Evolutionary conservation across 2,329 filamentous ascomycete genomes (phyloP), one percentile per base, ranked within the genome.

Genomic region (Graphilbum fragrans): DNA sequence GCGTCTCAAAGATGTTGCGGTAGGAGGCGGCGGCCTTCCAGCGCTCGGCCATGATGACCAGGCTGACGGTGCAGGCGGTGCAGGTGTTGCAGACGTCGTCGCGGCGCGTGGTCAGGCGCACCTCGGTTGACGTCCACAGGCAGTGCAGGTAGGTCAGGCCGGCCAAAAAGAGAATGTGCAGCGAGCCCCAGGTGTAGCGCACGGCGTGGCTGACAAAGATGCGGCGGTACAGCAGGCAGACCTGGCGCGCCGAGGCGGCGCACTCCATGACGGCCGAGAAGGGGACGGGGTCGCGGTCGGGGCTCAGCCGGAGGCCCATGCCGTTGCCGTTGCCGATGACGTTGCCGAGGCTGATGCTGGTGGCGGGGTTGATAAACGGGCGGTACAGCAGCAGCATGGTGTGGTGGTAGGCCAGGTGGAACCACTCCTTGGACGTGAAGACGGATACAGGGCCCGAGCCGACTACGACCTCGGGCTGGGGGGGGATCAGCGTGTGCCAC

Each of bases 371-470:
- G 8, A 58, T 56, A 42, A 49, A 49, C 19, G 51, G 48, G 1
- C 60, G 53, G 39, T 64, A 62, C 2, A 65, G 48, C 3, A 63
- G 47, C 5, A 65, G 49, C 19, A 65, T 55, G 2, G 60, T 58
- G 42, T 64, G 55, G 41, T 62, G 47, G 37, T 63, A 63, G 2
- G 57, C 58, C 2, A 64, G 49, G 3, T 53, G 44, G 37, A 64
- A 65, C 61, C 61, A 64, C 12, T 56, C 53, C 6, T 44, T 44
- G 1, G 60, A 61, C 0, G 58, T 54, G 43, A 61, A 65, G 2
- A 60, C 54, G 1, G 55, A 55, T 4, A 56, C 17, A 19, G 39
- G 35, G 14, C n/a, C 16, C 2, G 32, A 17, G 25, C 25, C 21
- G 4, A 27, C 18, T 23, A 20, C 23, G 11, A 16, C 25, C 19